Evolutionary conservation across 495 filamentous ascomycete species (phyloP).

Genomic region (Lepraria neglecta): DNA sequence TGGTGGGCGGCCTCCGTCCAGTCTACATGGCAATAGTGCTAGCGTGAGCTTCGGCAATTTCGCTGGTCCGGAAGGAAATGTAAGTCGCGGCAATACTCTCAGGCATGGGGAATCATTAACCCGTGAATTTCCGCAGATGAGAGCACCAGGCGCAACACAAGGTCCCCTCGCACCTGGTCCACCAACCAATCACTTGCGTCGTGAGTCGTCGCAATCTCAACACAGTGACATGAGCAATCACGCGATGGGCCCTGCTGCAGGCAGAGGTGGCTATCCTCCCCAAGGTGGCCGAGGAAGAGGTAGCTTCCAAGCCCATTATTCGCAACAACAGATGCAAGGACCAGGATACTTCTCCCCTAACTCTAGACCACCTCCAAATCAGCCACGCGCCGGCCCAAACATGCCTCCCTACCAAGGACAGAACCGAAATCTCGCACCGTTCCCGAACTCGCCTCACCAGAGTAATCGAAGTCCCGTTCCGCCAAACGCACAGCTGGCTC

Average conservation of each 20-base stretch:
- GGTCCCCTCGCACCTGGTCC: slow-evolving; percentile 53
- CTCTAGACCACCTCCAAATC: slow-evolving; percentile 54
- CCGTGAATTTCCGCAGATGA: slow-evolving; percentile 46
- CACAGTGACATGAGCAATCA: slow-evolving; percentile 68
- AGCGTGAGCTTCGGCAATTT: slow-evolving; percentile 77
- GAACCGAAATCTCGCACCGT: slow-evolving; percentile 47
- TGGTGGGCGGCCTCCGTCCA: slow-evolving; percentile 74
- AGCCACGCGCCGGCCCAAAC: slow-evolving; percentile 54
- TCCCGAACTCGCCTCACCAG: slow-evolving; percentile 62
- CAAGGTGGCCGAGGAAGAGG: slow-evolving; percentile 65
- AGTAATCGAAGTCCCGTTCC: slow-evolving; percentile 66
- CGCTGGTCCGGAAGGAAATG: slow-evolving; percentile 62
- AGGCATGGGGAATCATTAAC: slow-evolving; percentile 23
- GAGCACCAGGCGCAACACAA: slow-evolving; percentile 54
- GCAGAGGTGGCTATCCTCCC: slow-evolving; percentile 49
- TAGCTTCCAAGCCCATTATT: slow-evolving; percentile 40
- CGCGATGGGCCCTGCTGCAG: slow-evolving; percentile 42
- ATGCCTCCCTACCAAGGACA: slow-evolving; percentile 61
- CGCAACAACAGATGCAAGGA: slow-evolving; percentile 55
- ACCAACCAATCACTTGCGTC: slow-evolving; percentile 66
- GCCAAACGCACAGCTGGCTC: slow-evolving; percentile 58
- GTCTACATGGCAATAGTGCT: slow-evolving; percentile 56
- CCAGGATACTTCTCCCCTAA: slow-evolving; percentile 54
- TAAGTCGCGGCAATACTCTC: slow-evolving; percentile 44
- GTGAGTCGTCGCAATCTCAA: slow-evolving; percentile 73